Evolutionary conservation across 345 rosid species (phyloP).

Genomic region (Lumnitzera racemosa): DNA sequence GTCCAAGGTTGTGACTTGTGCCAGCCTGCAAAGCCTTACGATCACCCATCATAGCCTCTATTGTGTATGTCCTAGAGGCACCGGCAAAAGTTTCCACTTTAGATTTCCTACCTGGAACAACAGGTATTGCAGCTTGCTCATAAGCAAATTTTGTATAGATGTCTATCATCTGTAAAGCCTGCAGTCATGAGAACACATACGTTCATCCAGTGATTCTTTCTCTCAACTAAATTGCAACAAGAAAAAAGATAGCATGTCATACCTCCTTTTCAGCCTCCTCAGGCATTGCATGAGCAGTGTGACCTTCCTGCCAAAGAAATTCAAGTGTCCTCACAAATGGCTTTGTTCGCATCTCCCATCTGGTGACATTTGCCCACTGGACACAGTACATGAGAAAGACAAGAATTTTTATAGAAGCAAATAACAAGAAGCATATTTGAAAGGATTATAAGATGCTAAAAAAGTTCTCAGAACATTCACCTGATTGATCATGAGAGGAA

Average conservation of each 20-base stretch:
- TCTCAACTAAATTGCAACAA: slow-evolving; percentile 2
- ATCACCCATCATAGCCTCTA: slow-evolving; percentile 99
- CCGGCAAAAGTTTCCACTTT: slow-evolving; percentile 89
- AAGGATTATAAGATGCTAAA: background rate
- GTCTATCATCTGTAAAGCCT: slow-evolving; percentile 87
- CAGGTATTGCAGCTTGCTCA: slow-evolving; percentile 95
- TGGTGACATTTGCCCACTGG: slow-evolving; percentile 95
- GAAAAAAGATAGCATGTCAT: slow-evolving; percentile 11
- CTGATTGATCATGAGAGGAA: slow-evolving; percentile 94
- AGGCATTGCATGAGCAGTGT: slow-evolving; percentile 81
- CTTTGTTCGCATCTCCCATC: slow-evolving; percentile 95
- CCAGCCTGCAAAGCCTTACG: slow-evolving; percentile 91
- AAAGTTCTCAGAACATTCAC: slow-evolving; percentile 20
- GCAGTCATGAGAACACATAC: slow-evolving; percentile 28
- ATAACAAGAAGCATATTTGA: background rate
- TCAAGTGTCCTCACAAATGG: slow-evolving; percentile 95
- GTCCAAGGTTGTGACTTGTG: slow-evolving; percentile 91
- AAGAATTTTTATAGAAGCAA: background rate
- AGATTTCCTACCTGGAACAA: slow-evolving; percentile 84
- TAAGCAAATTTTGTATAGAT: slow-evolving; percentile 82
- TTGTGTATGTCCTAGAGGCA: slow-evolving; percentile 78
- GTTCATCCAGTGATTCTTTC: slow-evolving; percentile 6
- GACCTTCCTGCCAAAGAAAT: slow-evolving; percentile 98
- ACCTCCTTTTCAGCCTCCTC: slow-evolving; percentile 97
- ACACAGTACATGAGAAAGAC: background rate